Evolutionary conservation across 2,329 filamentous ascomycete species (phyloP).

Genomic region (Scleromitrula shiraiana): DNA sequence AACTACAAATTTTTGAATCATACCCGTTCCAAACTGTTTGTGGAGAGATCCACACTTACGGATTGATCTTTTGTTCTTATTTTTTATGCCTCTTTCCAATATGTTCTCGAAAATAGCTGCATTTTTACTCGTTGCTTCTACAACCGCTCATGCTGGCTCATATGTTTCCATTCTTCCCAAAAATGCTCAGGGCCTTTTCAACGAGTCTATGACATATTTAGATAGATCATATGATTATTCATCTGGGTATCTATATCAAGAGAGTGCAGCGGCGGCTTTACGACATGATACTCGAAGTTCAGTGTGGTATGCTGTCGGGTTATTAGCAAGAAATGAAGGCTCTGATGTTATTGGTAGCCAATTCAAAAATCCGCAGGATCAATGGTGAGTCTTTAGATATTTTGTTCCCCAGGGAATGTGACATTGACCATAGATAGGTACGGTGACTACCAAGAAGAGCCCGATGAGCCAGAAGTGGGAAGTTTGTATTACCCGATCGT

Average conservation of each 20-base stretch:
- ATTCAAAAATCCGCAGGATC: conserved; percentile 41
- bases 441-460: conserved; percentile 45
- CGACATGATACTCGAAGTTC: conserved; percentile 48
- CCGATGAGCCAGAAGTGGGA: conserved; percentile 51
- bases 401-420: not conserved
- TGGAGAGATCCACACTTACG: no score
- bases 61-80: not conserved
- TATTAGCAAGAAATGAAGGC: conserved; percentile 46
- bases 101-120: not conserved
- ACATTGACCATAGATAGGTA: conserved; percentile 2
- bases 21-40: no score
- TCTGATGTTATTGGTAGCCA: conserved; percentile 45
- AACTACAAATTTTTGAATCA: no score
- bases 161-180: conserved; percentile 16
- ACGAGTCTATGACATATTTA: conserved; percentile 47
- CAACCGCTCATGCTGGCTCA: conserved; percentile 1
- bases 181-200: conserved; percentile 35
- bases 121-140: not conserved
- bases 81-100: not conserved
- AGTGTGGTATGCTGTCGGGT: conserved; percentile 50
- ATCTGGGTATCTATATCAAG: conserved; percentile 46
- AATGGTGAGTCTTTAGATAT: conserved; percentile 39
- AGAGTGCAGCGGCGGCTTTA: conserved; percentile 30
- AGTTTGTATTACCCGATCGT: conserved; percentile 45
- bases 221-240: conserved; percentile 46